These are phyloP conservation scores for Orbilia oligospora DNA, from an alignment of 2,329 filamentous ascomycete genomes.

Conservation along the genomic window DNA sequence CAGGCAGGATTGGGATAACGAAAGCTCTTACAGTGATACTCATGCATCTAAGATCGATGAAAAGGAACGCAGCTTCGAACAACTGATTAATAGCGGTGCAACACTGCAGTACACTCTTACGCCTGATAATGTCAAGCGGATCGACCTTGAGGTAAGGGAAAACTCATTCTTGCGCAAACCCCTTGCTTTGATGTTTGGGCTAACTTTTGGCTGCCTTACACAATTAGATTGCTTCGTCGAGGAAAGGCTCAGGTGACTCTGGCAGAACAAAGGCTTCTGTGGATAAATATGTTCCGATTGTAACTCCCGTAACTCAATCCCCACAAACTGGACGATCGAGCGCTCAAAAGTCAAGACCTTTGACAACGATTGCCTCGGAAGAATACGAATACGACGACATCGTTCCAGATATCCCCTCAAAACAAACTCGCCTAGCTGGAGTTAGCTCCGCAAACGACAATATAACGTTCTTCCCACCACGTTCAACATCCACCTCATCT, in stretches of 20 bases:
- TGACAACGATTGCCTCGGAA: slow-evolving; percentile 53
- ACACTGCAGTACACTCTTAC: slow-evolving; percentile 87
- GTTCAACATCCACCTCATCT: slow-evolving; percentile 47
- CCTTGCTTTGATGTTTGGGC: slow-evolving; percentile 33
- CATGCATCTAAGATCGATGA: slow-evolving; percentile 68
- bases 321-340: slow-evolving; percentile 35
- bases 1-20: slow-evolving; percentile 71
- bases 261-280: slow-evolving; percentile 33
- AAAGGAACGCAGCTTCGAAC: slow-evolving; percentile 79
- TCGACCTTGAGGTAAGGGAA: slow-evolving; percentile 72
- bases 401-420: slow-evolving; percentile 58
- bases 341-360: slow-evolving; percentile 49
- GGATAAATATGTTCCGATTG: slow-evolving; percentile 52
- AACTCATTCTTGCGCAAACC: slow-evolving; percentile 21
- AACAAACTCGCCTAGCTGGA: slow-evolving; percentile 27
- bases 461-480: slow-evolving; percentile 58
- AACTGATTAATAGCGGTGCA: slow-evolving; percentile 84
- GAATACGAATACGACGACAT: slow-evolving; percentile 53
- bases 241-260: slow-evolving; percentile 57
- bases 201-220: slow-evolving; percentile 48
- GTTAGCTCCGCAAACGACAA: slow-evolving; percentile 42
- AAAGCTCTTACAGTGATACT: slow-evolving; percentile 68
- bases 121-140: slow-evolving; percentile 82
- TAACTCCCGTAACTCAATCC: slow-evolving; percentile 27
- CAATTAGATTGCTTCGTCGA: slow-evolving; percentile 57